Conservation (phyloP, 2,329 filamentous ascomycete genomes). For the Botrytis byssoidea region DNA sequence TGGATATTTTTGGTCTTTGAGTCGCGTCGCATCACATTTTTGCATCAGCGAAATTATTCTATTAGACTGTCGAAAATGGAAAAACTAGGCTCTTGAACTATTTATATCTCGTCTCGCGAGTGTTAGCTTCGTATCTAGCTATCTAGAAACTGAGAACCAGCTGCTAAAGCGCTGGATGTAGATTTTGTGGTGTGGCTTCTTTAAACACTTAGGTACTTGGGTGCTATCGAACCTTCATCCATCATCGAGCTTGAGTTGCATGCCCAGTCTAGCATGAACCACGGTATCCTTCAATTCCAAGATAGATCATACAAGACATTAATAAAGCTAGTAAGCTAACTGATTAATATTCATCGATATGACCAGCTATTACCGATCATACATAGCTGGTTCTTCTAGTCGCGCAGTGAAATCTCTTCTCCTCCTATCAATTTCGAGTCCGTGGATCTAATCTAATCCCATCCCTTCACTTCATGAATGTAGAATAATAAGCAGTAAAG, state of each 20-base stretch:
- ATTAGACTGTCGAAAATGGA: too few relatives aligned
- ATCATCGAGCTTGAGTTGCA: too few relatives aligned
- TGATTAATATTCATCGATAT: too few relatives aligned
- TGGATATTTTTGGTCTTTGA: not conserved
- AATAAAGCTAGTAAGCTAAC: too few relatives aligned
- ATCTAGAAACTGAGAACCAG: accelerated
- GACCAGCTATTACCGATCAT: too few relatives aligned
- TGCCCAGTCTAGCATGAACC: not conserved
- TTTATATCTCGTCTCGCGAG: not conserved
- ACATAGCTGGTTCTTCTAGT: too few relatives aligned
- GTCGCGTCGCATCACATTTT: not conserved
- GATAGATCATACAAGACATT: not conserved
- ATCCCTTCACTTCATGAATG: too few relatives aligned
- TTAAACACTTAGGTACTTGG: not conserved
- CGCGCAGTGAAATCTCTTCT: too few relatives aligned
- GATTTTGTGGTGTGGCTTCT: not conserved
- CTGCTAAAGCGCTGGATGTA: not conserved
- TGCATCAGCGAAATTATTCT: not conserved
- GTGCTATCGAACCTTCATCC: too few relatives aligned
- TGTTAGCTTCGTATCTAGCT: too few relatives aligned
- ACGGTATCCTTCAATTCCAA: not conserved
- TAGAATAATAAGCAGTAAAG: not conserved
- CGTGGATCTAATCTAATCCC: not conserved
- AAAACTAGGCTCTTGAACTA: not conserved
- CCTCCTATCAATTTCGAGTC: not conserved